Base-by-base conservation (phyloP, 495 filamentous ascomycete genomes). In the Hyaloscypha finlandica region DNA sequence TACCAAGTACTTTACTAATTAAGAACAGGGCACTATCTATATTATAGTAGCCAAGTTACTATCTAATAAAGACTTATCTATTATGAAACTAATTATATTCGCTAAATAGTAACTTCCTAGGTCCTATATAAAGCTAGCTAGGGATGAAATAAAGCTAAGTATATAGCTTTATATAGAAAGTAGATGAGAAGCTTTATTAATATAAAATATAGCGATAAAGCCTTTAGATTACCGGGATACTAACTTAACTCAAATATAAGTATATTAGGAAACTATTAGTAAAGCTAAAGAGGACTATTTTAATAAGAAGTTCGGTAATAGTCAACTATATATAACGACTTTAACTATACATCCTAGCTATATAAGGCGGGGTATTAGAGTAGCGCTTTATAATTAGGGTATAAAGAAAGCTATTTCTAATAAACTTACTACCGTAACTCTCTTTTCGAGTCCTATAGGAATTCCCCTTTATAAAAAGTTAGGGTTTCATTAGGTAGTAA, bases 321-420 rank as follows among this genome's bases (percentile, higher is more conserved):
- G 12, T 16, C 57, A 60, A 14, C 6, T 60, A 3, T 19, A 6
- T 16, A 4, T 60, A 20, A 39, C 12, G 12, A 33, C 12, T 12
- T 70, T 88, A 8, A 75, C 79, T 16, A 82, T 81, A 22, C 79
- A 83, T 59, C 84, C 82, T 4, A 76, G 79, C 29, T 81, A 81
- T 62, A 77, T 80, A 62, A 67, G 77, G 19, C 73, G 78, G 31
- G 84, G 85, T 3, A 84, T 84, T 0, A 84, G 81, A 9, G 73
- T 75, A 2, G 77, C 81, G 71, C 78, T 87, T 1, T 74, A 84
- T 4, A 42, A 73, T 19, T 87, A 83, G 83, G 84, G 83, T 4
- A 80, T 82, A 48, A 71, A 78, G 20, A 65, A 74, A 42, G 80
- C 81, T 0, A 78, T 81, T 68, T 42, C 69, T 35, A 68, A 77